Conservation (phyloP, 2,329 filamentous ascomycete species). For the Pyricularia sp. region DNA sequence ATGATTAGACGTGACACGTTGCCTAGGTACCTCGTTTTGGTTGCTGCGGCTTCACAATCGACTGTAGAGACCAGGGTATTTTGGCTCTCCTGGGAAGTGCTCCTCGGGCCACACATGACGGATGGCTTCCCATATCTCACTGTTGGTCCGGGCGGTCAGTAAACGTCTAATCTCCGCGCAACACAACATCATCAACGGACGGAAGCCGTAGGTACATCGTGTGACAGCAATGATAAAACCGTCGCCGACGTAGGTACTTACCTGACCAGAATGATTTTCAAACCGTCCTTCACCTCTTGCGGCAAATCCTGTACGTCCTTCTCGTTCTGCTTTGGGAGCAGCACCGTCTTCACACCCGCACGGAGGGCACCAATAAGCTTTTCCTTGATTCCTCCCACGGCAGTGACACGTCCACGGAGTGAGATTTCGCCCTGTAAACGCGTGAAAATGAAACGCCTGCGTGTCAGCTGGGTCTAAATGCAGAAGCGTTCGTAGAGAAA, state of each 20-base stretch:
- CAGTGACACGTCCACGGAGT: slow-evolving; percentile 80
- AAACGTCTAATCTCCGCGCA: slow-evolving; percentile 6
- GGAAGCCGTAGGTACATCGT: slow-evolving; percentile 9
- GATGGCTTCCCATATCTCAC: slow-evolving; percentile 92
- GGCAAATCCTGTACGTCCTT: slow-evolving; percentile 92
- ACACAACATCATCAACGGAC: slow-evolving; percentile 8
- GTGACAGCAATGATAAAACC: slow-evolving; percentile 34
- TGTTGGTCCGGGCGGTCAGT: slow-evolving; percentile 24
- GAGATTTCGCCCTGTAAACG: slow-evolving; percentile 54
- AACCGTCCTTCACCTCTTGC: slow-evolving; percentile 74
- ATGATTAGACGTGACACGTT: not conserved
- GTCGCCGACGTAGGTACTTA: slow-evolving; percentile 36
- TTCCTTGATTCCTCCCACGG: slow-evolving; percentile 97
- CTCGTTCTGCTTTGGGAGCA: slow-evolving; percentile 78
- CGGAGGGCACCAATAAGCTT: slow-evolving; percentile 91
- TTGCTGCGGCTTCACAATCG: slow-evolving; percentile 47
- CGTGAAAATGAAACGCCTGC: slow-evolving; percentile 11
- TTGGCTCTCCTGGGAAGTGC: slow-evolving; percentile 69
- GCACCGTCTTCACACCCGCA: slow-evolving; percentile 88
- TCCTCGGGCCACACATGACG: slow-evolving; percentile 85
- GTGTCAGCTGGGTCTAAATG: slow-evolving; percentile 12
- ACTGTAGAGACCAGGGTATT: slow-evolving; percentile 61
- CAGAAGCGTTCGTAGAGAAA: slow-evolving; percentile 12
- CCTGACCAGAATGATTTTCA: slow-evolving; percentile 85
- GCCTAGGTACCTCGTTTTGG: not conserved